Conservation (phyloP, 768 basidiomycete species). For the Auricularia sp. region DNA sequence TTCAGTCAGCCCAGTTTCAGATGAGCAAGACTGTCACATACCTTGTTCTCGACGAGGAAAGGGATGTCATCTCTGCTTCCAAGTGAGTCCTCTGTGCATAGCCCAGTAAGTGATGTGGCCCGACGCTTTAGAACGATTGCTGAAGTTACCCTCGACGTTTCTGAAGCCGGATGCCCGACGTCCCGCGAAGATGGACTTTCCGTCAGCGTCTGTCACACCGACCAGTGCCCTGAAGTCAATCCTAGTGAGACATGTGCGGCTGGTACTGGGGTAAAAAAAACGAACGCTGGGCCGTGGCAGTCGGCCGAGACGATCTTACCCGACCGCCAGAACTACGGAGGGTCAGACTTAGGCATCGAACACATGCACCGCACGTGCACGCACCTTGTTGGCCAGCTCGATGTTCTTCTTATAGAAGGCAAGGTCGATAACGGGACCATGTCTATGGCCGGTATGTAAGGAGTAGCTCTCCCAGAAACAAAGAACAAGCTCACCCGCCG, state of each 20-base stretch:
- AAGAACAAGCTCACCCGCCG: slow-evolving; percentile 36
- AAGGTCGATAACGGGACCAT: slow-evolving; percentile 69
- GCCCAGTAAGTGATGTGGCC: neutral
- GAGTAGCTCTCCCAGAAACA: too few species aligned
- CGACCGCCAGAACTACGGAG: slow-evolving; percentile 47
- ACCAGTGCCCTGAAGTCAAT: slow-evolving; percentile 40
- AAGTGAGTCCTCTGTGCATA: neutral
- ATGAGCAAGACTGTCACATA: neutral
- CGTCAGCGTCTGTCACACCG: slow-evolving; percentile 39
- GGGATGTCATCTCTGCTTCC: slow-evolving; percentile 38
- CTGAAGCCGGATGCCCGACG: slow-evolving; percentile 56
- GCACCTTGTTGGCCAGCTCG: slow-evolving; percentile 45
- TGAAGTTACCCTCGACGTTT: slow-evolving; percentile 41
- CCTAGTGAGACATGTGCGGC: slow-evolving; percentile 1
- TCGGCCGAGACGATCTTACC: slow-evolving; percentile 63
- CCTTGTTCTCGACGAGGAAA: slow-evolving; percentile 57
- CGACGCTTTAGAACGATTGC: neutral
- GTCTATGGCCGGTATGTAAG: slow-evolving; percentile 15
- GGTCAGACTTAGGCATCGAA: slow-evolving; percentile 1
- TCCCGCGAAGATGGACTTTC: slow-evolving; percentile 57
- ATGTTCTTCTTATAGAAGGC: slow-evolving; percentile 44
- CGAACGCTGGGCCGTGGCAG: slow-evolving; percentile 71
- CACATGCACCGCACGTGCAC: slow-evolving; percentile 10
- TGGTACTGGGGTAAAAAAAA: slow-evolving; percentile 7
- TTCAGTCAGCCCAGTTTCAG: neutral